Base-by-base conservation (phyloP, 352 stramenopile genomes). In the Aphanomyces cochlioides region DNA sequence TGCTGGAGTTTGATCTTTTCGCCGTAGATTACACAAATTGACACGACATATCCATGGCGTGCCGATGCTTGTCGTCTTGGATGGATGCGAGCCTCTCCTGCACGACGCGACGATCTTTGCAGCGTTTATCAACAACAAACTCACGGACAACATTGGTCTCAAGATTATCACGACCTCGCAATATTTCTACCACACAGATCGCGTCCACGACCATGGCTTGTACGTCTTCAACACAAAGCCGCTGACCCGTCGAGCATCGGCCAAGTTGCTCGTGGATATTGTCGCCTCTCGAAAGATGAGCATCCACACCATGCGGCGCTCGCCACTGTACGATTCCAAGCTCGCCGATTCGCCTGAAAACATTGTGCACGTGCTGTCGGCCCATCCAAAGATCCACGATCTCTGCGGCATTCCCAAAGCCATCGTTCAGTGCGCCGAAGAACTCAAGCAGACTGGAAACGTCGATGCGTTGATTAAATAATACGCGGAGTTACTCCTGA, bases 1-100 rank as follows among this genome's bases (percentile, higher is more conserved):
- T 36, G 15, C 1, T 1, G 28, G 28, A 0, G 28, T 28, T 28
- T 28, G 28, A 36, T 36, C 15, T 36, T 58, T 41, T 37, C 10
- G 19, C 6, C 15, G 54, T 61, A 61, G 54, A 37, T 21, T 61
- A 37, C 54, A 61, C 54, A 61, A 61, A 61, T 17, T 61, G 54
- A 61, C 54, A 17, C 54, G 54, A 15, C 54, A 61, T 17, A 61
- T 61, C 13, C 54, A 61, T 40, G 54, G 54, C 7, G n/a, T 37
- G 10, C 54, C 54, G 6, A 61, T 61, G 54, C 54, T 61, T 37
- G 34, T 61, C 1, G 54, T 61, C 54, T 37, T 61, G 15, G 54
- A 61, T 40, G 54, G 54, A 7, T 61, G 54, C 21, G 54, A 61
- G 10, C 17, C 54, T 8, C 10, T 61, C 17, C 54, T 61, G 6